phyloP scores from a whole-genome alignment of 225 moss, liverwort and hornwort species.

The Straminergon stramineum region DNA sequence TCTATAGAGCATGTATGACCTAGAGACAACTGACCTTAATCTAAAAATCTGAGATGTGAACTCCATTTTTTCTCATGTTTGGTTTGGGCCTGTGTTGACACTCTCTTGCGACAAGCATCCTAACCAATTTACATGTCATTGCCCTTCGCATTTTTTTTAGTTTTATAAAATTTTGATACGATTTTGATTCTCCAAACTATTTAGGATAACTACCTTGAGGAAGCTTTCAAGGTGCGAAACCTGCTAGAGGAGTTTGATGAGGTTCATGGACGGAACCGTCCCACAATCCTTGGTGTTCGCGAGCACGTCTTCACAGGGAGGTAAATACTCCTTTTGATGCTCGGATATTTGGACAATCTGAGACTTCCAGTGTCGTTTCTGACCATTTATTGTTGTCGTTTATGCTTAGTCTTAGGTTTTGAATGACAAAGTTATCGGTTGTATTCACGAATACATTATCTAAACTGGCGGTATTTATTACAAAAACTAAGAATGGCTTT shows the following conservation, averaged over 20 bases:
- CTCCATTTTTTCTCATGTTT: neutral
- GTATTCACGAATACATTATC: neutral
- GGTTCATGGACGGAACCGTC: conserved; percentile 42
- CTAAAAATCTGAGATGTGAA: neutral
- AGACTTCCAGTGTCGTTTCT: neutral
- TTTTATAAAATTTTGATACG: neutral
- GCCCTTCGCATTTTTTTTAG: neutral
- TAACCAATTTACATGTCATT: neutral
- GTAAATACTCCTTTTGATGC: conserved; percentile 16
- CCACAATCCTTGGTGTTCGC: conserved; percentile 92
- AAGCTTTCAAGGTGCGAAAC: conserved; percentile 92
- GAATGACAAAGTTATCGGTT: neutral
- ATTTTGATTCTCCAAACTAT: neutral
- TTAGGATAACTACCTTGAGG: conserved; percentile 95
- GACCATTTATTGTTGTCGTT: neutral
- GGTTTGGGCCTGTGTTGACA: neutral
- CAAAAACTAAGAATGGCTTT: neutral
- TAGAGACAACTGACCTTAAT: neutral
- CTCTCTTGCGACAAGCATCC: neutral
- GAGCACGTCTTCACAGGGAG: conserved; percentile 98
- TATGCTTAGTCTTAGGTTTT: neutral
- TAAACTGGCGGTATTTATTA: neutral
- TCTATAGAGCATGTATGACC: neutral
- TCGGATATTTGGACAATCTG: neutral
- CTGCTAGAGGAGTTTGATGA: conserved; percentile 79